phyloP scores from a whole-genome alignment of 768 basidiomycete species.

The Krasilnikovozyma curviuscula region DNA sequence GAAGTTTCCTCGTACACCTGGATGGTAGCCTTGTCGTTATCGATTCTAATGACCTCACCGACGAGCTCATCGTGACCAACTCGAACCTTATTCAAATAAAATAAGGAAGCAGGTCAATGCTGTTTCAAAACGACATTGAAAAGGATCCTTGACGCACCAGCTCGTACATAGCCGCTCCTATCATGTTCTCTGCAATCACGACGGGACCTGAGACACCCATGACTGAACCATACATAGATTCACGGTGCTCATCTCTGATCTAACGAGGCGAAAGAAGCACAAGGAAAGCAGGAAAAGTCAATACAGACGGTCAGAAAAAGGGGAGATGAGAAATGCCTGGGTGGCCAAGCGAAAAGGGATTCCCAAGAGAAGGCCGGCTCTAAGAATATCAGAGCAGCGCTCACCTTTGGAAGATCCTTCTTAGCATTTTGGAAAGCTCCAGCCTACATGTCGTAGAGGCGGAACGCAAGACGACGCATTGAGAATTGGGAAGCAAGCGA shows the following conservation, averaged over 20 bases:
- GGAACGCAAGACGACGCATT: too few relatives aligned
- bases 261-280: conserved; percentile 12
- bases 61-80: conserved; percentile 97
- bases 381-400: conserved; percentile 3
- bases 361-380: background rate
- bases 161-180: conserved; percentile 90
- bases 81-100: conserved; percentile 32
- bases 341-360: background rate
- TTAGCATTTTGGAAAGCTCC: conserved; percentile 83
- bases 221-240: conserved; percentile 35
- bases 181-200: conserved; percentile 94
- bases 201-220: conserved; percentile 90
- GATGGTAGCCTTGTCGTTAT: conserved; percentile 91
- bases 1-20: conserved; percentile 99
- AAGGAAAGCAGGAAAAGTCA: background rate
- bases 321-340: background rate
- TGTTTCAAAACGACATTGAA: background rate
- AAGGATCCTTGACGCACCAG: conserved; percentile 33
- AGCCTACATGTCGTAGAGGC: conserved; percentile 47
- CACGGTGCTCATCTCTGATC: conserved; percentile 75
- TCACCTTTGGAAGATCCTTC: conserved; percentile 52
- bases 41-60: conserved; percentile 98
- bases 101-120: background rate
- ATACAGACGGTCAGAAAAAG: background rate
- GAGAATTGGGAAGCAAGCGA: background rate